Conservation (phyloP, 129 eudicot species). For the Tagetes patula region DNA sequence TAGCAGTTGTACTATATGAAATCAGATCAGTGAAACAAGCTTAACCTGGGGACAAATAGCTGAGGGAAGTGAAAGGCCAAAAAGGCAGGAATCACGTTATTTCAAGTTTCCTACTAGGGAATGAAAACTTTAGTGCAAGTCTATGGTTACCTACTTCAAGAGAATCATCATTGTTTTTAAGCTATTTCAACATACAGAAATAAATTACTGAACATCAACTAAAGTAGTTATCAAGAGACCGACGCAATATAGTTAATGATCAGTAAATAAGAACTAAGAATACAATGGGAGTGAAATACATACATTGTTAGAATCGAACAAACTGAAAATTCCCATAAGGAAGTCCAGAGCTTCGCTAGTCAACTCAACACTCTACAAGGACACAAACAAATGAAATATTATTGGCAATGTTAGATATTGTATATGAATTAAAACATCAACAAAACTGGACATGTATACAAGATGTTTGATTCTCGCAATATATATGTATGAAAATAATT, state of each 20-base stretch:
- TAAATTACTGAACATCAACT: not conserved
- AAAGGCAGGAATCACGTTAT: not conserved
- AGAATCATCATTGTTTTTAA: constrained; percentile 2
- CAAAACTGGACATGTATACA: not conserved
- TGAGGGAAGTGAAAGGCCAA: not conserved
- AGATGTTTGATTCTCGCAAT: not conserved
- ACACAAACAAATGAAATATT: constrained; percentile 21
- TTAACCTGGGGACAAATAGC: constrained; percentile 4
- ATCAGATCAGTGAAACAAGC: constrained; percentile 4
- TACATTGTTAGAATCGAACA: constrained; percentile 78
- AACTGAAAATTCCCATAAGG: constrained; percentile 77
- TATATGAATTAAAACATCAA: not conserved
- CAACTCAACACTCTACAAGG: constrained; percentile 83
- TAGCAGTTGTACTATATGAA: constrained; percentile 12
- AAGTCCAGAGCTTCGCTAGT: constrained; percentile 85
- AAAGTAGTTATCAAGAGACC: constrained; percentile 16
- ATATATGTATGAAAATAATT: no score
- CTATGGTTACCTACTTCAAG: constrained; percentile 12
- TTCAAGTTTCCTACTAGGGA: constrained; percentile 12
- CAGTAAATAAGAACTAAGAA: constrained; percentile 5
- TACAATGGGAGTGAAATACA: constrained; percentile 26
- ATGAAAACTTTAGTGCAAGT: constrained; percentile 13
- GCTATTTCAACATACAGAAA: not conserved
- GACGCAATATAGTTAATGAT: constrained; percentile 11
- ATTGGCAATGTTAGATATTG: constrained; percentile 4